Evolutionary conservation across 1,284 basidiomycete species (phyloP).

Genomic region (Rhizoctonia solani): DNA sequence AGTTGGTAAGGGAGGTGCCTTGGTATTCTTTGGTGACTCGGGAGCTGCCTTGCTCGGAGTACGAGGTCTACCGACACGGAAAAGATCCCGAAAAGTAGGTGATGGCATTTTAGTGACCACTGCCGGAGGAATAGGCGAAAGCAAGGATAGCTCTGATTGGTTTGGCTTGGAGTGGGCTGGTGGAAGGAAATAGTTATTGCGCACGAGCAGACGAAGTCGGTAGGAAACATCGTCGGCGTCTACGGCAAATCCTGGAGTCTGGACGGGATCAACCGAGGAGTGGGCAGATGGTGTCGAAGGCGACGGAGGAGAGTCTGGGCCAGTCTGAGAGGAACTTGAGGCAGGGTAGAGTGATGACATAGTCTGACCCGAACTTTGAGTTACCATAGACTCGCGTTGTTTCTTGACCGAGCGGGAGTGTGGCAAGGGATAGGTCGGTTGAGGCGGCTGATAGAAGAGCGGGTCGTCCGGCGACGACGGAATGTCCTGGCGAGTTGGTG

Average conservation of each 20-base stretch:
- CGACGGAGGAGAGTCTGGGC: conserved; percentile 55
- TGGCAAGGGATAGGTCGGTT: conserved; percentile 13
- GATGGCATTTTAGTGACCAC: conserved; percentile 33
- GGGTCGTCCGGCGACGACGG: conserved; percentile 30
- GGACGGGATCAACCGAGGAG: conserved; percentile 34
- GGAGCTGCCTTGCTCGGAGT: conserved; percentile 52
- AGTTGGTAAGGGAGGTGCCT: conserved; percentile 12
- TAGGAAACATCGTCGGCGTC: conserved; percentile 80
- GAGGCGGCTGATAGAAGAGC: conserved; percentile 29
- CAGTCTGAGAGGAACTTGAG: conserved; percentile 62
- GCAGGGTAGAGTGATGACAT: conserved; percentile 74
- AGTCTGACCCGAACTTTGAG: conserved; percentile 57
- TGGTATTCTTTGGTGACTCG: conserved; percentile 43
- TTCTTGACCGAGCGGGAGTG: conserved; percentile 37
- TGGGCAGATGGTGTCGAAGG: conserved; percentile 46
- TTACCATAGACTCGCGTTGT: conserved; percentile 56
- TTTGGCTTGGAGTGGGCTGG: conserved; percentile 77
- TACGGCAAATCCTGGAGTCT: conserved; percentile 49
- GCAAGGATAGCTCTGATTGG: conserved; percentile 37
- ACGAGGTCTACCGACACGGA: conserved; percentile 49
- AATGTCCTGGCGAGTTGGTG: conserved; percentile 15
- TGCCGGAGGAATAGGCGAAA: conserved; percentile 24
- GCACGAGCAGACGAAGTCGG: conserved; percentile 74
- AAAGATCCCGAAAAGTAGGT: conserved; percentile 39
- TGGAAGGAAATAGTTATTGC: conserved; percentile 81